A percentile compares a stretch with the other conserved stretches of the same genome.
phyloP scores from a whole-genome alignment of 768 basidiomycete genomes.

The Lactifluus volemus region DNA sequence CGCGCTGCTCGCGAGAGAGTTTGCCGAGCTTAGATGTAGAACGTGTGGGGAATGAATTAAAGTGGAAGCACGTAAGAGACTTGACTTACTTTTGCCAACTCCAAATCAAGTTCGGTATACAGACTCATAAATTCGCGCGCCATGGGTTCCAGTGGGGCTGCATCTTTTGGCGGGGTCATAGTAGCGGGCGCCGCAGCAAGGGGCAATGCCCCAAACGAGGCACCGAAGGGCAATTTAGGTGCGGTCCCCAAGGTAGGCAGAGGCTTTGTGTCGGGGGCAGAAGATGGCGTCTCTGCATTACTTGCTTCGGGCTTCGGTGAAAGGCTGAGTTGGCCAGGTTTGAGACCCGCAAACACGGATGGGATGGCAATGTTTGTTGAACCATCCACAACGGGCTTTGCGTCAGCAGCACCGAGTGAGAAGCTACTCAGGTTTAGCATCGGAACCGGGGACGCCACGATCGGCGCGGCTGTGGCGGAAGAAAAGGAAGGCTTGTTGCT shows the following conservation, averaged over 20 bases:
- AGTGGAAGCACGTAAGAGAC: neutral
- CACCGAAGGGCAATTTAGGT: conserved; percentile 12
- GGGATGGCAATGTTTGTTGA: neutral
- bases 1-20: conserved; percentile 31
- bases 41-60: neutral
- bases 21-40: conserved; percentile 33
- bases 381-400: neutral
- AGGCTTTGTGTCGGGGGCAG: neutral
- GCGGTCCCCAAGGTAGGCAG: neutral
- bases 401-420: neutral
- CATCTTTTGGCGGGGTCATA: conserved; percentile 8
- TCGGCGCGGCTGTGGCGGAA: neutral
- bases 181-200: neutral
- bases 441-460: neutral
- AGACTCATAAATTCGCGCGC: conserved; percentile 49
- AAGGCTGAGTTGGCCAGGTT: neutral
- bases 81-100: conserved; percentile 50
- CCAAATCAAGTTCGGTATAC: conserved; percentile 36
- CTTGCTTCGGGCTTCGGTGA: conserved; percentile 3
- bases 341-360: neutral
- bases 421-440: neutral
- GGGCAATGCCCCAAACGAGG: neutral
- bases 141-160: conserved; percentile 46
- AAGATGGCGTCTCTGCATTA: neutral
- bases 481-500: neutral